Base-by-base conservation (phyloP, 2,329 filamentous ascomycete species). In the Fusarium gaditjirri region DNA sequence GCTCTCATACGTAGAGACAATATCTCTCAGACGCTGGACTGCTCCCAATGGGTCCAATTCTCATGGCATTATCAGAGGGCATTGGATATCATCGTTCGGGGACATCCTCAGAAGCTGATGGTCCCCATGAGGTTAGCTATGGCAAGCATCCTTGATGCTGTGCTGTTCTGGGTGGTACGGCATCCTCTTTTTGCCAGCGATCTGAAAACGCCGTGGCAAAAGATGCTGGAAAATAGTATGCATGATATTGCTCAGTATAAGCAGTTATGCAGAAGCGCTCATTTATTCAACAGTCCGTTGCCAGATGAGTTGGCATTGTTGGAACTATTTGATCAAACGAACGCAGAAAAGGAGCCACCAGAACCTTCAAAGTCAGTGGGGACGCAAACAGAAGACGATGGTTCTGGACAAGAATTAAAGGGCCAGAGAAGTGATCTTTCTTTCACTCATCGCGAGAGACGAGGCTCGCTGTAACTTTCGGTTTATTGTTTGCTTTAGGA, bases 61-160 rank as follows among this genome's bases (percentile, higher is more conserved):
- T 70, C 73, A 9, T 68, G 66, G 50, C 72, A 81, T 46, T 76
- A 80, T 27, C 70, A 72, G 31, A 76, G 75, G 47, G 78, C 80
- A 1, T 49, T 82, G 35, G 77, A 79, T 8, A 71, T 80, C 8
- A 69, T 80, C 19, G 74, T 80, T 61, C 57, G 66, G 13, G 63
- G 77, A 25, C 57, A 65, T 9, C 52, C 71, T 31, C 70, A 67
- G 21, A 62, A 68, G n/a, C 59, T 79, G n/a, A 78, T 80, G 73
- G 61, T 72, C 64, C 79, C 78, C 6, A 76, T 82, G 66, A 71
- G 78, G 36, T 62, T 81, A 44, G 79, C 77, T 4, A 64, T 82
- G 70, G 79, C 76, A n/a, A 70, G 74, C 8, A 57, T 81, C 9
- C 44, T 81, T 25, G 79, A 81, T 46, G 65, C 74, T 31, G 60